Evolutionary conservation across 208 protist genomes (phyloP), one percentile per base, ranked within the genome.

Genomic region (Angomonas ambiguus): DNA sequence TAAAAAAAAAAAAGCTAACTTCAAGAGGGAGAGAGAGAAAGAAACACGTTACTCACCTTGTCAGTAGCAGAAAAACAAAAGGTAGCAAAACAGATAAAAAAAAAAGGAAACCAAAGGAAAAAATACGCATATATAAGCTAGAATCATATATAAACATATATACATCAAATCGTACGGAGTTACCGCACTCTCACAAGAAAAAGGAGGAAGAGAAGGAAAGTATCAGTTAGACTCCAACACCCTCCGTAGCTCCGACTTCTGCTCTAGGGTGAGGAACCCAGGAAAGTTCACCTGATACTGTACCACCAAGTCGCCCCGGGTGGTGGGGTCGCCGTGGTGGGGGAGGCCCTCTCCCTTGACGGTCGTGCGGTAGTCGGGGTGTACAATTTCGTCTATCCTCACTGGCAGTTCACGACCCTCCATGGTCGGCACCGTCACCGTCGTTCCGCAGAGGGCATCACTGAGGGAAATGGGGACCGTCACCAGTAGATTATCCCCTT

Each of bases 371-470:
- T 92, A 94, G 32, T 77, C 77, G 1, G 85, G 88, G 60, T 92
- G 79, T 64, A 94, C 88, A 72, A 94, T 91, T 69, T 94, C 85
- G 65, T 94, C 88, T 63, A 94, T 89, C 16, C 90, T 60, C 24
- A 94, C 79, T 0, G 81, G 77, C 22, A 94, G 74, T 68, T 88
- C 79, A 27, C 77, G 73, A 2, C 76, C 85, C 30, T 96, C 87
- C 82, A 94, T 96, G 35, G 82, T 92, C 30, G 74, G 64, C 57
- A 91, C 84, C 16, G 77, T 87, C 31, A 93, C 70, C 24, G 87
- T 93, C 28, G 88, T 87, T n/a, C 90, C 90, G 63, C 85, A 94
- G 11, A 96, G 83, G 1, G 90, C 87, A 57, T 96, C 90, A 24
- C 74, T 77, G 49, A 96, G 80, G 1, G 80, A 82, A 42, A 96